Evolutionary conservation across 1,284 basidiomycete genomes (phyloP), one percentile per base, ranked within the genome.

Genomic region (Cyathus olla): DNA sequence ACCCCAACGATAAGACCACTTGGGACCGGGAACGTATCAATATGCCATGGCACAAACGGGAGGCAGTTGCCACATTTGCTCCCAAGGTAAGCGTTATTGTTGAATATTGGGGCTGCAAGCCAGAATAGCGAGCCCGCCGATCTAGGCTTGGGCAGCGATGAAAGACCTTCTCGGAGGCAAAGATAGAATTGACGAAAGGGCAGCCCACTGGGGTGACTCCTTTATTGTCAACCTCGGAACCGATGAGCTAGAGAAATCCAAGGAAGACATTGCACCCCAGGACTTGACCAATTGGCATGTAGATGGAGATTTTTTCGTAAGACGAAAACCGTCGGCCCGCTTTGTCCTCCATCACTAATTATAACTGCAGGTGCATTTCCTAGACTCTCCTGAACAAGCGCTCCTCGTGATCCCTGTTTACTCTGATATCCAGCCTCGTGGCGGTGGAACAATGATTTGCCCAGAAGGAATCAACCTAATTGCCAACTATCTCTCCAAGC

Each of bases 231-330:
- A 89, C 68, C 72, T 90, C 22, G 87, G 87, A 28, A 81, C 75
- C 17, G 76, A 80, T 9, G 81, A 82, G 48, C 73, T 80, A 49
- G 80, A 81, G 59, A 71, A 74, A 28, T 62, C 65, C 19, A 71
- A 67, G 17, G 68, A 74, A 48, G 61, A 63, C 13, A 69, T 79
- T 40, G 71, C 75, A 27, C 85, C 85, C 8, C 67, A 72, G 57
- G 80, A 85, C 60, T 71, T 89, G 59, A 81, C 83, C 63, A 88
- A 88, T 65, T 90, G 87, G 87, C 87, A 90, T 71, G 85, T 88
- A 52, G 87, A 89, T 71, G 88, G 87, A 35, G 88, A 90, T 68
- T 89, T 89, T 70, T 89, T 89, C 72, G 83, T 83, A 61, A 60
- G 78, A 53, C 13, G 31, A 35, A 35, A 35, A 13, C 31, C 31